Base-by-base conservation (phyloP, 2,329 filamentous ascomycete genomes). In the Aspergillus vadensis region DNA sequence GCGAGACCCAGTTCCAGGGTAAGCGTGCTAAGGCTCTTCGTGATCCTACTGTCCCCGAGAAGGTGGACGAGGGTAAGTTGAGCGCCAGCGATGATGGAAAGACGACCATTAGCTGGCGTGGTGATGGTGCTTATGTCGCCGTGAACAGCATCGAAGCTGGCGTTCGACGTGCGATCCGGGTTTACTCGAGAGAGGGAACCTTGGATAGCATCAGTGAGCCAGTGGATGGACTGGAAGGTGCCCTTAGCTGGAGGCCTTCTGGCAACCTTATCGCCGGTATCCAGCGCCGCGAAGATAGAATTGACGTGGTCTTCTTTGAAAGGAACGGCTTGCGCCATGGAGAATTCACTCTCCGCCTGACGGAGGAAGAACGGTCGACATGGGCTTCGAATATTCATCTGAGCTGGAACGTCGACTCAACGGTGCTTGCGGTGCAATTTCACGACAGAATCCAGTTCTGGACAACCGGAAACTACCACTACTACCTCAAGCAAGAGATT, bases 401-500 rank as follows among this genome's bases (percentile, higher is more conserved):
- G 14, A 83, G 85, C 51, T 99, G 95, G 95, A 99, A 97, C 72
- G 84, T 87, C 4, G 94, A 99, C 73, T 99, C 95, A 0, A 94
- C 88, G 1, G 91, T 97, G 0, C 82, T 99, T 49, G 92, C 94
- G 5, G 88, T 97, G n/a, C 82, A 86, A 1, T 86, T 93, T 67
- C 80, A 81, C 32, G 86, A 92, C 65, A 84, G 86, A 58, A 80
- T 95, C n/a, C 95, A 99, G 72, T 80, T 99, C 1, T 99, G 95
- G 95, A 97, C 92, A 0, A 97, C 90, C 84, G 91, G 92, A 19
- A 99, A 99, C 74, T 99, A 99, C 68, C 91, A 98, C 73, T 99
- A 95, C 86, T 98, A 98, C 74, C 82, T 99, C 15, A 99, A 99
- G 79, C 92, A 97, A 74, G 92, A 97, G 72, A 82, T 97, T 6